These are phyloP conservation scores for Acer campestre DNA, from an alignment of 345 rosid genomes.

Conservation along the genomic window DNA sequence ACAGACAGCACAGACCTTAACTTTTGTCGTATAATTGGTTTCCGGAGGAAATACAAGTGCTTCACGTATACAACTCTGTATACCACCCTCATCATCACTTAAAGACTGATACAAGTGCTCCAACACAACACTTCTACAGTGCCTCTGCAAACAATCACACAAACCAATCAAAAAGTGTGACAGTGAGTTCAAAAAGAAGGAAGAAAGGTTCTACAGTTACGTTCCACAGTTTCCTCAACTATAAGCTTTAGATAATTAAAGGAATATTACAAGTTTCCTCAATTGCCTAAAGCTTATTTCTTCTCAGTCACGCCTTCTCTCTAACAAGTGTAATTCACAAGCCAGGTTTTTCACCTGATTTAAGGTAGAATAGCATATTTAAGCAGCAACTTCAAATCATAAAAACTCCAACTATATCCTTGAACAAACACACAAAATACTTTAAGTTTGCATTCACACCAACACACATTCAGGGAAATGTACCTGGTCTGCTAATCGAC, in stretches of 20 bases:
- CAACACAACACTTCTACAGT: slow-evolving; percentile 47
- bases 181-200: slow-evolving; percentile 9
- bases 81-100: slow-evolving; percentile 46
- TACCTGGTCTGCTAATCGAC: slow-evolving; percentile 53
- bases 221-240: slow-evolving; percentile 22
- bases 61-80: slow-evolving; percentile 49
- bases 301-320: neutral
- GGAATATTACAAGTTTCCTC: slow-evolving; percentile 5
- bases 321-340: neutral
- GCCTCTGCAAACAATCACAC: slow-evolving; percentile 27
- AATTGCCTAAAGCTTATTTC: neutral
- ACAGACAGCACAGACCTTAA: slow-evolving; percentile 41
- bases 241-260: slow-evolving; percentile 9
- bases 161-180: slow-evolving; percentile 27
- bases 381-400: neutral
- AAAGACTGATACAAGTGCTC: slow-evolving; percentile 48
- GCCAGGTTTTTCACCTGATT: neutral
- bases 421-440: slow-evolving; percentile 1
- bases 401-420: neutral
- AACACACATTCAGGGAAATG: neutral
- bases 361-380: slow-evolving; percentile 1
- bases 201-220: slow-evolving; percentile 20
- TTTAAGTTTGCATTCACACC: neutral
- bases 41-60: slow-evolving; percentile 37
- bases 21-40: slow-evolving; percentile 20